These are phyloP conservation scores for Rutstroemia sydowiana DNA, from an alignment of 2,329 filamentous ascomycete genomes.

Conservation along the genomic window DNA sequence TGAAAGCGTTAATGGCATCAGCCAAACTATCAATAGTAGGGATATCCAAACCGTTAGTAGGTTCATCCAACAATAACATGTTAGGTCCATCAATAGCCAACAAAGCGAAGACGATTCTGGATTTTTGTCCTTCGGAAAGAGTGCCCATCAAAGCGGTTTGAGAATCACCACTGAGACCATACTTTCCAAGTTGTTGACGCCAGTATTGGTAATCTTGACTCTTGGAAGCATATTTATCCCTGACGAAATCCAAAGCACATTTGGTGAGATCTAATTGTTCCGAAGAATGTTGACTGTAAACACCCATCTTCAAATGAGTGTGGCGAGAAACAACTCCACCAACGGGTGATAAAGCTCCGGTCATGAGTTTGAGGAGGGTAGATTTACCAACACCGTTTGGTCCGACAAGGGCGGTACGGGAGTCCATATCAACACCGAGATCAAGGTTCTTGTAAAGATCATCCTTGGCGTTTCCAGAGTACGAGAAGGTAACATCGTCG, in stretches of 20 bases:
- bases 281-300: constrained; percentile 97
- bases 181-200: constrained; percentile 92
- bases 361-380: constrained; percentile 92
- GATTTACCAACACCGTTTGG: constrained; percentile 99
- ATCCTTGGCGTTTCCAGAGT: constrained; percentile 82
- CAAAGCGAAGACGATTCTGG: constrained; percentile 93
- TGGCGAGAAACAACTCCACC: constrained; percentile 77
- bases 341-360: constrained; percentile 83
- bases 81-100: constrained; percentile 93
- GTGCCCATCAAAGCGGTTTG: constrained; percentile 98
- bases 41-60: constrained; percentile 98
- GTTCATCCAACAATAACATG: constrained; percentile 97
- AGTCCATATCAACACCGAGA: constrained; percentile 99
- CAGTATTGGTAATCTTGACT: constrained; percentile 99
- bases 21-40: constrained; percentile 96
- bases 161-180: constrained; percentile 85
- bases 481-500: constrained; percentile 96
- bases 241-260: constrained; percentile 93
- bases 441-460: constrained; percentile 96
- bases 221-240: constrained; percentile 84
- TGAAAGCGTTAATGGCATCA: constrained; percentile 91
- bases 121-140: constrained; percentile 94
- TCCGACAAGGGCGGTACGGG: constrained; percentile 89
- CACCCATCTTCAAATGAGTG: constrained; percentile 95
- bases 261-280: constrained; percentile 98